Base-by-base conservation (phyloP, 169 alveolate species). In the Sarcocystis neurona region DNA sequence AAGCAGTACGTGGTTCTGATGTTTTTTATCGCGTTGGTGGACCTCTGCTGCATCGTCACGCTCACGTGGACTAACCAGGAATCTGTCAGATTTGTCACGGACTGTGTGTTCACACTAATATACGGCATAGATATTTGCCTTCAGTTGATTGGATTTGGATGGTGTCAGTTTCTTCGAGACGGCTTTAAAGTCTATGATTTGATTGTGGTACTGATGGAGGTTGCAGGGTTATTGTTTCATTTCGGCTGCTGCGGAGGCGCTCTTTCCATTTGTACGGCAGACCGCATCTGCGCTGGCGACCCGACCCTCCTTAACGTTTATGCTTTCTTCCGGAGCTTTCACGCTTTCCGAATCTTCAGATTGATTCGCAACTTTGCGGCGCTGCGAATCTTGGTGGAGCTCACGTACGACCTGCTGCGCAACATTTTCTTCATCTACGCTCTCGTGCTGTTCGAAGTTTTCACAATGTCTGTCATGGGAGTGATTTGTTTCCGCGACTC, bases 321-420 rank as follows among this genome's bases (percentile, higher is more conserved):
- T n/a, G n/a, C n/a, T n/a, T n/a, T n/a, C n/a, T n/a, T n/a, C n/a
- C n/a, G n/a, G n/a, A n/a, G n/a, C n/a, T 32, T 88, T 72, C 92
- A 85, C 56, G 78, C 86, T 6, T 48, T 88, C 50, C 87, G 92
- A 41, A 3, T 88, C 72, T 88, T 88, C 32, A 88, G 79, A 60
- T 32, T 88, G 50, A 84, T 88, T 20, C 50, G 84, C 66, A 77
- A 56, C 39, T 88, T 88, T 60, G 30, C 84, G 6, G 10, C 87
- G 32, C 63, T 88, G 84, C 30, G 92, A 66, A 37, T 88, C 37
- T 39, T 72, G 58, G 41, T 72, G 39, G 82, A 72, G 41, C 58
- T 72, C n/a, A 88, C 82, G 46, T 87, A 87, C 48, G 92, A 78
- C 77, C 27, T 88, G 84, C 34, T 88, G 44, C 88, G 53, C 39